These are phyloP conservation scores for Alternaria arborescens DNA, from an alignment of 2,329 filamentous ascomycete species.

Conservation along the genomic window DNA sequence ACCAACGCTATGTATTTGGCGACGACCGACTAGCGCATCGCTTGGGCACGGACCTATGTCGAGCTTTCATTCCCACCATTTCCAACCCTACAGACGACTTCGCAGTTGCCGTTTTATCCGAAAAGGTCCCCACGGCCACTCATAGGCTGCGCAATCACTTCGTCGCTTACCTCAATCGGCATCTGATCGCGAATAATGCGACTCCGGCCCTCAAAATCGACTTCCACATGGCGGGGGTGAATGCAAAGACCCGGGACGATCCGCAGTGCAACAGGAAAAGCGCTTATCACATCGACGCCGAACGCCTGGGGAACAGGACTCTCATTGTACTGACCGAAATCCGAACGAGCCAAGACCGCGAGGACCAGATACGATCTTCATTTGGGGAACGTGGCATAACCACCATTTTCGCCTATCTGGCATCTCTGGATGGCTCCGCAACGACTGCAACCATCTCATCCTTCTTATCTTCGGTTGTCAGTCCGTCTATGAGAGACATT, in stretches of 20 bases:
- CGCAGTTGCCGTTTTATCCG: constrained; percentile 37
- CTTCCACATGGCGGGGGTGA: constrained; percentile 14
- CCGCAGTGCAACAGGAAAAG: constrained; percentile 12
- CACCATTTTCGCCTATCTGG: constrained; percentile 30
- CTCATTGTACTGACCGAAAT: constrained; percentile 30
- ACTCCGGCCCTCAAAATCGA: constrained; percentile 33
- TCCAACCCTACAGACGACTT: constrained; percentile 25
- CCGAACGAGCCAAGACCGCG: constrained; percentile 25
- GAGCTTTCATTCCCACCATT: constrained; percentile 32
- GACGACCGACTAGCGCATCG: constrained; percentile 35
- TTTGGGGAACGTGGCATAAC: constrained; percentile 17
- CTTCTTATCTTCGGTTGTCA: constrained; percentile 27
- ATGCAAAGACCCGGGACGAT: constrained; percentile 14
- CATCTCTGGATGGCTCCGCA: constrained; percentile 14
- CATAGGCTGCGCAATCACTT: constrained; percentile 34
- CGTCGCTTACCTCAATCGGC: constrained; percentile 34
- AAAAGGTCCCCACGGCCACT: constrained; percentile 31
- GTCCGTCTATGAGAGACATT: constrained; percentile 28
- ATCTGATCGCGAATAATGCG: constrained; percentile 27
- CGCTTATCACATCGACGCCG: constrained; percentile 29
- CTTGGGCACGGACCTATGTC: constrained; percentile 38
- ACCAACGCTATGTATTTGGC: constrained; percentile 38
- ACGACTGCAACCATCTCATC: constrained; percentile 17
- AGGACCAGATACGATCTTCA: constrained; percentile 22
- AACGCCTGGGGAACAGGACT: constrained; percentile 19